Evolutionary conservation across 768 basidiomycete species (phyloP), one percentile per base, ranked within the genome.

Genomic region (Coprinopsis strossmayeri): DNA sequence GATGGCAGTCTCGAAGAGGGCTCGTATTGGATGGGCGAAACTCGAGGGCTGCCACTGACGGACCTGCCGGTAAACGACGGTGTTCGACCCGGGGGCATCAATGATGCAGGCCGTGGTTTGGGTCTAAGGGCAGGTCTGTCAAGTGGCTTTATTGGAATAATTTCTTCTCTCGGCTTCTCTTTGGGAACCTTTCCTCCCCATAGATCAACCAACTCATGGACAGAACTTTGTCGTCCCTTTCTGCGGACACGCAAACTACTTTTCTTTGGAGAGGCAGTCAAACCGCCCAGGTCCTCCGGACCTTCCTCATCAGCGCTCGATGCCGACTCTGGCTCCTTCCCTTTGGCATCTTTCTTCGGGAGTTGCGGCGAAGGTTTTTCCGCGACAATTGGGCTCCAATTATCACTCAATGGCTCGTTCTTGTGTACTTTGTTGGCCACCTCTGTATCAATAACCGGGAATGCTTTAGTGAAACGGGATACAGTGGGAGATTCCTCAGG

Each of bases 151-250:
- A 13, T 25, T 46, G 20, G 45, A 38, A 23, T 48, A 35, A 34
- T 41, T 43, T 42, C 43, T 17, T 59, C 51, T 34, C 59, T 57
- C 26, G 64, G 67, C 53, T 70, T 75, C 54, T 78, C 75, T 55
- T 72, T 77, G 4, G 67, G 41, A 56, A 50, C 53, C 50, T 73
- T 71, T 5, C 84, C 85, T 34, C 86, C 86, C 72, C 84, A 90
- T 24, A 91, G 62, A 60, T 86, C 84, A 24, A 91, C 85, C 48
- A 91, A 61, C 58, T 91, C 84, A 57, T 92, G 87, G 20, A 91
- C 87, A 11, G 90, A 91, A 57, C 80, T 84, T 68, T 91, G 87
- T 53, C 88, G 68, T 34, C 77, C 70, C 55, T 79, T 80, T 7
- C 23, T 9, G 4, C 28, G 25, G 5, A 32, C n/a, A 23, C 43